These are phyloP conservation scores for Salvia splendens DNA, from an alignment of 257 asterid species.

Conservation along the genomic window DNA sequence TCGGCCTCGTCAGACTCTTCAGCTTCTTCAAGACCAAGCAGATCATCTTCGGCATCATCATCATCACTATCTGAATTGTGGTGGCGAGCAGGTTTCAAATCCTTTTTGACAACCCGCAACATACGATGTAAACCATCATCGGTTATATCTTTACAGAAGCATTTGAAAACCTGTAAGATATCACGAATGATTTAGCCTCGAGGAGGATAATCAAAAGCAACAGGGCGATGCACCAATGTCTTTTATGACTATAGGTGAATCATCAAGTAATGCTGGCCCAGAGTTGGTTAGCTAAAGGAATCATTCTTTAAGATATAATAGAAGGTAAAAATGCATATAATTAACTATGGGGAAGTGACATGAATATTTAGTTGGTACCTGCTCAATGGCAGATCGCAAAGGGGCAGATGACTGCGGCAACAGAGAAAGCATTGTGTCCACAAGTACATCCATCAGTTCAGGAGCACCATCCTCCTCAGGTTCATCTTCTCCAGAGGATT, in stretches of 20 bases:
- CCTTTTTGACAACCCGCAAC: conserved; percentile 85
- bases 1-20: conserved; percentile 85
- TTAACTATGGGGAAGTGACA: conserved; percentile 2
- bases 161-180: conserved; percentile 73
- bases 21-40: conserved; percentile 82
- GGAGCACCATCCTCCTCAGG: conserved; percentile 62
- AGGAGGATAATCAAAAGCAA: no score
- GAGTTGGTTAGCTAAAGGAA: neutral
- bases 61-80: conserved; percentile 63
- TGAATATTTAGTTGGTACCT: conserved; percentile 42
- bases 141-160: conserved; percentile 61
- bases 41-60: conserved; percentile 70
- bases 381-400: conserved; percentile 86
- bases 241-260: no score
- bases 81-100: conserved; percentile 88
- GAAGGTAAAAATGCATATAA: conserved; percentile 8
- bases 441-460: conserved; percentile 84
- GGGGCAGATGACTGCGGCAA: conserved; percentile 95
- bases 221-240: no score
- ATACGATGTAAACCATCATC: conserved; percentile 82
- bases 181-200: neutral
- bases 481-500: conserved; percentile 81
- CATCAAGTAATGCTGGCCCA: neutral
- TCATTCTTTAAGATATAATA: neutral
- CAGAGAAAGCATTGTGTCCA: conserved; percentile 91